Base-by-base conservation (phyloP, 495 filamentous ascomycete genomes). In the Tuber magnatum region DNA sequence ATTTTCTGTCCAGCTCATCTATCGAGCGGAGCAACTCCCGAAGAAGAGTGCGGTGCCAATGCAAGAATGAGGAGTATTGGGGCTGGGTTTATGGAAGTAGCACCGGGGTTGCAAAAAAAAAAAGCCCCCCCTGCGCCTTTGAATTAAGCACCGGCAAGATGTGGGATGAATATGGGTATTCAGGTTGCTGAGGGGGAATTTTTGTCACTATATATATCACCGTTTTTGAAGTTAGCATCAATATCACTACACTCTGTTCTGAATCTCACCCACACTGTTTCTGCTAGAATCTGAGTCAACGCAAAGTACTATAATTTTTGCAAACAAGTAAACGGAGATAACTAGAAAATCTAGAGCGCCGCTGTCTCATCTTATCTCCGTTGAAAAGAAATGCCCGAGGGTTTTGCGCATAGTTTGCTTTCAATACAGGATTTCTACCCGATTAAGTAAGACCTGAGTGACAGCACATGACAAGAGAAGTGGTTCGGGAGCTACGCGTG, bases 131-230 rank as follows among this genome's bases (percentile, higher is more conserved):
- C 48, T 9, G 35, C 28, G 12, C 32, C n/a, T 18, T 71, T 16
- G 32, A 32, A 71, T 28, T 75, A 48, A 68, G 44, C 20, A 18
- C 10, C n/a, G 56, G 4, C n/a, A 61, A 32, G 56, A 12, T 32
- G 28, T 32, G 12, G 56, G n/a, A 16, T 32, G n/a, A 22, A 32
- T 32, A 61, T 32, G 12, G n/a, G 3, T 32, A 61, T 61, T 32
- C 28, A 32, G 16, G 28, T 8, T 61, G 51, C 4, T 61, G 56
- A 32, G 56, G 12, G 56, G 56, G 56, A 16, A 5, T 16, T 61
- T 61, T 32, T 32, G 56, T 14, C n/a, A 32, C 56, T 61, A 61
- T 61, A 61, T 61, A 61, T 61, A 61, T 61, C 56, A 61, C 56
- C 10, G 9, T 10, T 16, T 61, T 32, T 61, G 56, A 16, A 2